phyloP scores from a whole-genome alignment of 306 rosid genomes.

The Trifolium repens region DNA sequence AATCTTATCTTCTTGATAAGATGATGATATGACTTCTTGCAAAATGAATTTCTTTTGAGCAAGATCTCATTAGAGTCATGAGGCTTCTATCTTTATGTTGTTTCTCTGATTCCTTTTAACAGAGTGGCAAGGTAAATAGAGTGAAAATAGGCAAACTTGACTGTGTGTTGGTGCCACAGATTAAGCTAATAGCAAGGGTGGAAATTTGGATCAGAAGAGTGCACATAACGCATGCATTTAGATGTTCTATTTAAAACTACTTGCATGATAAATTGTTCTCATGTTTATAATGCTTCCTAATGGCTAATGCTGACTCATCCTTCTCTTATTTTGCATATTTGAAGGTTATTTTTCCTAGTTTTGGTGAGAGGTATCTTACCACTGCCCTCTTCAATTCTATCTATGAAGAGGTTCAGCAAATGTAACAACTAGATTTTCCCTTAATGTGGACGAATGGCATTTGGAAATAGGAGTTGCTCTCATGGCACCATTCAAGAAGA shows the following conservation, averaged over 20 bases:
- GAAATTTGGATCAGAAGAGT: constrained; percentile 13
- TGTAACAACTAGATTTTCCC: constrained; percentile 45
- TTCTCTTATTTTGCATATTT: constrained; percentile 26
- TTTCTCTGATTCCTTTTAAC: constrained; percentile 26
- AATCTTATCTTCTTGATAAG: constrained; percentile 19
- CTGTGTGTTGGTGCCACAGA: not conserved
- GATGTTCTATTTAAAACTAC: constrained; percentile 12
- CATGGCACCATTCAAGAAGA: constrained; percentile 27
- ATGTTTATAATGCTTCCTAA: constrained; percentile 14
- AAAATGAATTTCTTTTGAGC: constrained; percentile 19
- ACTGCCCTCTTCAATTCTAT: constrained; percentile 79
- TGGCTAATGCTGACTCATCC: constrained; percentile 30
- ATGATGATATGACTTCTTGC: constrained; percentile 27
- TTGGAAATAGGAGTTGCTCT: constrained; percentile 42
- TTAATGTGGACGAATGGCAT: constrained; percentile 9
- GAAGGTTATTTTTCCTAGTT: constrained; percentile 91
- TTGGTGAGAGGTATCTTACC: constrained; percentile 87
- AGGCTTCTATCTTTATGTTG: constrained; percentile 20
- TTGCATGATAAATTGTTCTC: constrained; percentile 23
- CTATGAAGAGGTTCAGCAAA: constrained; percentile 70
- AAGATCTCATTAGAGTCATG: constrained; percentile 4
- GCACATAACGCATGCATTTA: constrained; percentile 11
- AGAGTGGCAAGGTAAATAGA: constrained; percentile 14
- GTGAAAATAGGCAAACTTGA: constrained; percentile 24
- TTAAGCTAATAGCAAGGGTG: not conserved